phyloP scores from a whole-genome alignment of 2,329 filamentous ascomycete species.

The Colletotrichum sp. region DNA sequence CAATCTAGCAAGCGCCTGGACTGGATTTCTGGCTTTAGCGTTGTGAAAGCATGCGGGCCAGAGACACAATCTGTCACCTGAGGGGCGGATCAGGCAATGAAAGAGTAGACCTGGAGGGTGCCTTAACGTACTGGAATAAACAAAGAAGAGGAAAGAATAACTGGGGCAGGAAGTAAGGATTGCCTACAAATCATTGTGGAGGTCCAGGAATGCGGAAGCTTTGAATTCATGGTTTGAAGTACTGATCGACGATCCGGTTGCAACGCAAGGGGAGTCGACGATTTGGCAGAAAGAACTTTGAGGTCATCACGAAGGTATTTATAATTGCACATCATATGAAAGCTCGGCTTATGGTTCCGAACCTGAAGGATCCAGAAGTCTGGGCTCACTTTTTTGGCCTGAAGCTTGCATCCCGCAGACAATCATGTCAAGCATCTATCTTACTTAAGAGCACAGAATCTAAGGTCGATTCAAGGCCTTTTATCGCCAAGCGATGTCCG shows the following conservation, averaged over 20 bases:
- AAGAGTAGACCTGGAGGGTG: not conserved
- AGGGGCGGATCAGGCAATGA: not conserved
- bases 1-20: accelerated
- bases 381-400: not conserved
- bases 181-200: not conserved
- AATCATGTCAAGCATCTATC: not conserved
- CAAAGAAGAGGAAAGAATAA: not conserved
- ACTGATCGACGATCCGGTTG: not conserved
- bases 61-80: not conserved
- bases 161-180: not conserved
- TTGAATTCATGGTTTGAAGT: not conserved
- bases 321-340: not conserved
- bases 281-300: not conserved
- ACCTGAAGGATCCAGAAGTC: not conserved
- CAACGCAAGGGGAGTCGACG: not conserved
- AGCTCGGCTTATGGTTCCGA: not conserved
- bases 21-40: not conserved
- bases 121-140: not conserved
- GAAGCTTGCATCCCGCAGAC: not conserved
- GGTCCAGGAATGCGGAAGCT: not conserved
- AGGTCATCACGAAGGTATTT: no score
- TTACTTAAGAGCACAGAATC: no score
- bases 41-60: not conserved
- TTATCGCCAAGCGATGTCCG: no score
- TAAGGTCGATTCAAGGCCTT: not conserved